These are phyloP conservation scores for Phyllostachys edulis DNA, from an alignment of 176 grass and related monocot genomes.

Conservation along the genomic window DNA sequence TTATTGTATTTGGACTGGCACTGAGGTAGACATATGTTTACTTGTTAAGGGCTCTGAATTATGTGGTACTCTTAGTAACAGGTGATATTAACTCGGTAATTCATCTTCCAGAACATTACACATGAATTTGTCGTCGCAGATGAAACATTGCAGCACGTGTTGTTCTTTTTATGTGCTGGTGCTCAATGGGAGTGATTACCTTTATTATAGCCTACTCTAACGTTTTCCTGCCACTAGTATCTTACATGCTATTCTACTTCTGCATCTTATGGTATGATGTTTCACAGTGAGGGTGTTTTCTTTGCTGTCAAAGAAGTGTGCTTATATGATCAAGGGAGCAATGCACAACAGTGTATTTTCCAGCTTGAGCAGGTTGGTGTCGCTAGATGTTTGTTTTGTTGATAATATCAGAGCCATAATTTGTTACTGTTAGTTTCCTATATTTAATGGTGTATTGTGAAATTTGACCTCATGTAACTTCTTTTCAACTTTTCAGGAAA, in stretches of 20 bases:
- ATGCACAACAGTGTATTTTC: conserved; percentile 74
- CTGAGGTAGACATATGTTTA: background rate
- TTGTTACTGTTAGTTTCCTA: conserved; percentile 11
- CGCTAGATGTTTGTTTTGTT: background rate
- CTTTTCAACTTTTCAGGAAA: conserved; percentile 66
- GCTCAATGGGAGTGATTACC: background rate
- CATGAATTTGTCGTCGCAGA: background rate
- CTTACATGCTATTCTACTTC: conserved; percentile 6
- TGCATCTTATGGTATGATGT: conserved; percentile 30
- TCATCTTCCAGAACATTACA: background rate
- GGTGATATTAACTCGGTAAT: background rate
- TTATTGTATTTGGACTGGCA: background rate
- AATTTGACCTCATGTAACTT: conserved; percentile 18
- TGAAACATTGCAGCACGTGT: background rate
- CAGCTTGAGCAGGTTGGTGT: conserved; percentile 89
- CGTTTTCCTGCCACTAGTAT: background rate
- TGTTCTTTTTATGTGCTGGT: background rate
- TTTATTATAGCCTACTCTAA: background rate
- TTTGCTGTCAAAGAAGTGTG: conserved; percentile 98
- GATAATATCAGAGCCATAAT: conserved; percentile 5
- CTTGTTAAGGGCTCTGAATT: conserved; percentile 20
- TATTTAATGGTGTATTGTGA: conserved; percentile 11
- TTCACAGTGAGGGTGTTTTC: conserved; percentile 82
- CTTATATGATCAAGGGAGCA: conserved; percentile 82
- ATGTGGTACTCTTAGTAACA: background rate